These are phyloP conservation scores for Phycomyces blakesleeanus DNA, from an alignment of 192 early-diverging fungal genomes.

Conservation along the genomic window DNA sequence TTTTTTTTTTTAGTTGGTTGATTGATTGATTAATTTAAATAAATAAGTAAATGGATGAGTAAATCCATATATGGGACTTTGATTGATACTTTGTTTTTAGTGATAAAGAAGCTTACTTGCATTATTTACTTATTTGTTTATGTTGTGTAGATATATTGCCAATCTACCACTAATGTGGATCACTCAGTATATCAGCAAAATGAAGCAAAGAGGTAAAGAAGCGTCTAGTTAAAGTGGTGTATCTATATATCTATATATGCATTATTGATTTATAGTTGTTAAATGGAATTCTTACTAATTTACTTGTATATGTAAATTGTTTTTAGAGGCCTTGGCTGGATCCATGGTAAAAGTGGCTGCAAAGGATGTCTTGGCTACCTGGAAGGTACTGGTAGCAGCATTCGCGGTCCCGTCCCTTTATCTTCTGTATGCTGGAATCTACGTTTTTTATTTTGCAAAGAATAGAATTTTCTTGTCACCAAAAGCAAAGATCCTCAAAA, in stretches of 20 bases:
- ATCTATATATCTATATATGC: too few relatives aligned
- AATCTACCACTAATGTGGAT: conserved; percentile 52
- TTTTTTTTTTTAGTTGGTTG: too few relatives aligned
- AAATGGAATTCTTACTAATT: too few relatives aligned
- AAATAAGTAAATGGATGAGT: too few relatives aligned
- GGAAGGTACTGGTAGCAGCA: conserved; percentile 84
- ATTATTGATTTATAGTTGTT: too few relatives aligned
- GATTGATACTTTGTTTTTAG: too few relatives aligned
- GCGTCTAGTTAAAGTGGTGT: too few relatives aligned
- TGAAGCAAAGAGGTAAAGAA: conserved; percentile 43
- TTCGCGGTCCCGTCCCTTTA: conserved; percentile 72
- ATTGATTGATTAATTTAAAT: too few relatives aligned
- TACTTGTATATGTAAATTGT: too few relatives aligned
- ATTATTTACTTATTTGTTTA: conserved; percentile 2
- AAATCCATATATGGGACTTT: neutral
- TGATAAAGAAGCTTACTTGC: neutral
- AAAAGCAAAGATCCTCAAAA: conserved; percentile 28
- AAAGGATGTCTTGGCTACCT: conserved; percentile 91
- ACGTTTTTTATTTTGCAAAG: conserved; percentile 40
- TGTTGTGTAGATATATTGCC: conserved; percentile 39
- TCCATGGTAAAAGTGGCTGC: conserved; percentile 93
- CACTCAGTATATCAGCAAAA: conserved; percentile 46
- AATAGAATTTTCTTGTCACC: conserved; percentile 16
- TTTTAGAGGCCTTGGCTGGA: conserved; percentile 72
- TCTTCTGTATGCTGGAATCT: conserved; percentile 61